These are phyloP conservation scores for Dactylorhiza incarnata DNA, from an alignment of 106 monocot genomes.

Conservation along the genomic window DNA sequence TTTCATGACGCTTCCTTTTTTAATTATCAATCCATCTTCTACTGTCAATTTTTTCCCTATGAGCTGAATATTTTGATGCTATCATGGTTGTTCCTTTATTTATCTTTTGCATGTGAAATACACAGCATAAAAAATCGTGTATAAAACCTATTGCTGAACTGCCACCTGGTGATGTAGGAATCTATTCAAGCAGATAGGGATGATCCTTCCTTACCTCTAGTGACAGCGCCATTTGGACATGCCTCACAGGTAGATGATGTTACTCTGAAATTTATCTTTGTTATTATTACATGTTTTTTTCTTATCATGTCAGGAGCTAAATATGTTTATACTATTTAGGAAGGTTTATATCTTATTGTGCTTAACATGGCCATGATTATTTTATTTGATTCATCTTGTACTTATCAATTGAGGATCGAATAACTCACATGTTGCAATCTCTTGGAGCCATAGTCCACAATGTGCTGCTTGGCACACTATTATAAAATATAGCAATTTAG, in stretches of 20 bases:
- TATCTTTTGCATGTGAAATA: background rate
- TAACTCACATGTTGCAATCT: no score
- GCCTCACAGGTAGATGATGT: conserved; percentile 77
- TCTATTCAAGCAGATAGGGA: conserved; percentile 82
- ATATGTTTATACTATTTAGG: background rate
- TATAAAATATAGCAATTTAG: no score
- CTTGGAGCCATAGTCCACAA: no score
- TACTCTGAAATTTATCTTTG: background rate
- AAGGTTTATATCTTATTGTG: no score
- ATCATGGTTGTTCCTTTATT: background rate
- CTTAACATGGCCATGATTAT: no score
- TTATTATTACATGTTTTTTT: background rate
- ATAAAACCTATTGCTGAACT: background rate
- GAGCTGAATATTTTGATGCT: background rate
- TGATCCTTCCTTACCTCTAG: conserved; percentile 80
- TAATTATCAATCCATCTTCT: background rate
- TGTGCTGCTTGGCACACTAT: no score
- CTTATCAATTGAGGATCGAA: no score
- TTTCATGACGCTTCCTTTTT: background rate
- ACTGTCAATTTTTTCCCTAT: background rate
- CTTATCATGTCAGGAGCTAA: background rate
- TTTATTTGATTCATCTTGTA: no score
- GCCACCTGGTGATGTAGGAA: conserved; percentile 31
- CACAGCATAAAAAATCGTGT: background rate
- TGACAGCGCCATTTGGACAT: conserved; percentile 98